phyloP scores from a whole-genome alignment of 345 rosid species.

The Lepidium aucheri region DNA sequence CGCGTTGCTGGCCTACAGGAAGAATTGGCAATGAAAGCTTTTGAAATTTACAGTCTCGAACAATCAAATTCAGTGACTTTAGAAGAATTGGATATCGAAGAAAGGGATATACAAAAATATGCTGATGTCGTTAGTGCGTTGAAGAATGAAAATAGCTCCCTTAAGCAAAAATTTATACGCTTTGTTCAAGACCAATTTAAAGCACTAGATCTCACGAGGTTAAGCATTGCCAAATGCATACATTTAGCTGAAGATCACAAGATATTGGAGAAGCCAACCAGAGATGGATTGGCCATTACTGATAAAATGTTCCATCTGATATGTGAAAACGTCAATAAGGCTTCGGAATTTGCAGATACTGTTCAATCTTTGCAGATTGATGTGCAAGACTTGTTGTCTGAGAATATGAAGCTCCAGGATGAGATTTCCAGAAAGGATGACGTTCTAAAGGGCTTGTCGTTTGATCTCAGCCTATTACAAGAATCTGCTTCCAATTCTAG shows the following conservation, averaged over 20 bases:
- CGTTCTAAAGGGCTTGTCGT: slow-evolving; percentile 64
- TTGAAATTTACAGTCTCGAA: slow-evolving; percentile 38
- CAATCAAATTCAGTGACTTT: slow-evolving; percentile 36
- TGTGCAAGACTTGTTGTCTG: slow-evolving; percentile 44
- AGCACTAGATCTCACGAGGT: slow-evolving; percentile 29
- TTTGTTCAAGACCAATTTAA: slow-evolving; percentile 24
- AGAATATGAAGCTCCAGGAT: slow-evolving; percentile 46
- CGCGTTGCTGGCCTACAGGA: slow-evolving; percentile 36
- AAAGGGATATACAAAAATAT: slow-evolving; percentile 32
- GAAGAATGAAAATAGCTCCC: slow-evolving; percentile 35
- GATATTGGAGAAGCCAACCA: slow-evolving; percentile 34
- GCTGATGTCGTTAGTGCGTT: slow-evolving; percentile 28
- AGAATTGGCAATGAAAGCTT: slow-evolving; percentile 43
- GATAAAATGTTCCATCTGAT: slow-evolving; percentile 43
- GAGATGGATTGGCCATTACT: slow-evolving; percentile 27
- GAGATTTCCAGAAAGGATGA: slow-evolving; percentile 82
- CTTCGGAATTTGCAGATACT: slow-evolving; percentile 40
- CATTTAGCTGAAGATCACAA: slow-evolving; percentile 25
- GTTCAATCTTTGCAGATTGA: slow-evolving; percentile 43
- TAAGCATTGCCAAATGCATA: slow-evolving; percentile 30
- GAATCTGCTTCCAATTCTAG: slow-evolving; percentile 76
- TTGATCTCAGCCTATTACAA: slow-evolving; percentile 82
- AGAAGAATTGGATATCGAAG: slow-evolving; percentile 40
- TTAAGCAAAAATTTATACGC: slow-evolving; percentile 26
- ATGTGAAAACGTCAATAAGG: slow-evolving; percentile 36